These are phyloP conservation scores for Cutaneotrichosporon cavernicola DNA, from an alignment of 1,284 basidiomycete species.

Conservation along the genomic window DNA sequence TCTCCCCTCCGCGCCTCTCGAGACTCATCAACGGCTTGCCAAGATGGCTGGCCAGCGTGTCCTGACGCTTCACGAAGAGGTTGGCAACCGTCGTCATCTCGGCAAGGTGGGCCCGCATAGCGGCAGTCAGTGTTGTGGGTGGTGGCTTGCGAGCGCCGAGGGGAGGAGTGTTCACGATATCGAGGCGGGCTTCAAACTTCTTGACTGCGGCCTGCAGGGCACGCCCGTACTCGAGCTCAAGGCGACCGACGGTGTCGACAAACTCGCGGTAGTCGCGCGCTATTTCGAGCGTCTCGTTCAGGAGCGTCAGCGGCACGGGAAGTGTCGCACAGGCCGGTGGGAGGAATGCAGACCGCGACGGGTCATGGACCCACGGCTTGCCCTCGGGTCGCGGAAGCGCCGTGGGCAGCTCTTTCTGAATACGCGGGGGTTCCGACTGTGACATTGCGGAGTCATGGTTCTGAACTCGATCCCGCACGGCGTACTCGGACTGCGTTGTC, in stretches of 20 bases:
- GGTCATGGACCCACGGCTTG: slow-evolving; percentile 23
- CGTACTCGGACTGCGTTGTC: background rate
- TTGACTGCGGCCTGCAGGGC: slow-evolving; percentile 21
- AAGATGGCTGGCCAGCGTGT: slow-evolving; percentile 21
- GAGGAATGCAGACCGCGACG: slow-evolving; percentile 24
- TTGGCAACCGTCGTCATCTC: slow-evolving; percentile 20
- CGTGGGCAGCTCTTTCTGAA: background rate
- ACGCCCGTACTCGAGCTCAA: slow-evolving; percentile 27
- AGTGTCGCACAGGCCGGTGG: slow-evolving; percentile 12
- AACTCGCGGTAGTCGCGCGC: slow-evolving; percentile 30
- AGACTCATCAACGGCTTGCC: slow-evolving; percentile 22
- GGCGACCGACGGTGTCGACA: slow-evolving; percentile 24
- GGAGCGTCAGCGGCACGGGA: slow-evolving; percentile 12
- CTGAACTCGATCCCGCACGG: background rate
- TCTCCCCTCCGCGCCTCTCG: slow-evolving; percentile 23
- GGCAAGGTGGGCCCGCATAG: slow-evolving; percentile 21
- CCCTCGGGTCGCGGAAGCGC: background rate
- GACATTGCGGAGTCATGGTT: background rate
- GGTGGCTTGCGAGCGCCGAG: slow-evolving; percentile 22
- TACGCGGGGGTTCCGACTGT: background rate
- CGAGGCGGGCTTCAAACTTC: slow-evolving; percentile 25
- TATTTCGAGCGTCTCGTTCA: slow-evolving; percentile 26
- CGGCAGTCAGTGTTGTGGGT: slow-evolving; percentile 15
- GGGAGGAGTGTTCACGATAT: slow-evolving; percentile 3
- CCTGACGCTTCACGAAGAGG: slow-evolving; percentile 24